phyloP scores from a whole-genome alignment of 2,329 filamentous ascomycete species.

The Rutstroemia sp. region DNA sequence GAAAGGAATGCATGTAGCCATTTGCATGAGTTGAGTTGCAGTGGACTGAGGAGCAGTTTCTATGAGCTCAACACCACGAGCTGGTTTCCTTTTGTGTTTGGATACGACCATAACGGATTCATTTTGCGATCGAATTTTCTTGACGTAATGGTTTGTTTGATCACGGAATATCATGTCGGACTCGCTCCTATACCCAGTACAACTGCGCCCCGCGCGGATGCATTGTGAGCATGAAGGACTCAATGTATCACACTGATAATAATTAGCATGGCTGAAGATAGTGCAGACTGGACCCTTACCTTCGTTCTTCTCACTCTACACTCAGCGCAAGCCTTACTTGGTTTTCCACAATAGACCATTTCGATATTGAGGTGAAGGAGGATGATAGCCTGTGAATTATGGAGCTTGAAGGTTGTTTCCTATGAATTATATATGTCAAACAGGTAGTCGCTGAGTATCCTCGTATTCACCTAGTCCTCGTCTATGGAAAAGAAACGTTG shows the following conservation, averaged over 20 bases:
- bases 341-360: slow-evolving; percentile 25
- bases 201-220: slow-evolving; percentile 42
- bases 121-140: slow-evolving; percentile 10
- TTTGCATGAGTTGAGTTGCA: background rate
- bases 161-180: slow-evolving; percentile 52
- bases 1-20: background rate
- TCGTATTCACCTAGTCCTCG: too few relatives aligned
- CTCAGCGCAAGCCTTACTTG: slow-evolving; percentile 37
- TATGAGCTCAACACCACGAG: too few relatives aligned
- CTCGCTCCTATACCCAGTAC: slow-evolving; percentile 48
- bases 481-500: background rate
- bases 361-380: background rate
- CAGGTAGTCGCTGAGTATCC: background rate
- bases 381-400: background rate
- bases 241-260: slow-evolving; percentile 45
- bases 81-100: background rate
- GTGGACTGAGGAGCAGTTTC: background rate
- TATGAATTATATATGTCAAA: background rate
- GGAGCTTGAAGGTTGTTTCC: background rate
- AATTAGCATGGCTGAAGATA: background rate
- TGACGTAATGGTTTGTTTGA: slow-evolving; percentile 34
- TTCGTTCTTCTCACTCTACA: slow-evolving; percentile 37
- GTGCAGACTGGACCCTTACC: slow-evolving; percentile 11
- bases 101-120: background rate
- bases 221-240: slow-evolving; percentile 48